These are phyloP conservation scores for Sporothrix sp. DNA, from an alignment of 2,329 filamentous ascomycete genomes.

Conservation along the genomic window DNA sequence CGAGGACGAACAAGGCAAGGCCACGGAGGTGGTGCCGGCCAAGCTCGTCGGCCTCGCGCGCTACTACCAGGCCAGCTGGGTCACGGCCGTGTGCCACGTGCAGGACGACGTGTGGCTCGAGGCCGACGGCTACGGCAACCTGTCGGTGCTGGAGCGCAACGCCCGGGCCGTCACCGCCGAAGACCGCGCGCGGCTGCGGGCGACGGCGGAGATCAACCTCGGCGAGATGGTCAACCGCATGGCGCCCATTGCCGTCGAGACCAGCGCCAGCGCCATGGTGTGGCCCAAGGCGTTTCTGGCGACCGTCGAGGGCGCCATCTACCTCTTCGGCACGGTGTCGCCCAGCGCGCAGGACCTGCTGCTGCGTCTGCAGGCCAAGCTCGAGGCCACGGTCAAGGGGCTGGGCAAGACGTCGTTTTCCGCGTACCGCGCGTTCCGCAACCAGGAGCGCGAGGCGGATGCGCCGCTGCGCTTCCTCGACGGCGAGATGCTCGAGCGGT, in stretches of 20 bases:
- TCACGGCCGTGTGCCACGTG: conserved; percentile 65
- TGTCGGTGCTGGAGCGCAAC: conserved; percentile 71
- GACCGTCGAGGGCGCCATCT: conserved; percentile 86
- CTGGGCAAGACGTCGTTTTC: conserved; percentile 69
- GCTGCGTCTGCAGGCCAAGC: conserved; percentile 65
- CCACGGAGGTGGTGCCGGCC: conserved; percentile 30
- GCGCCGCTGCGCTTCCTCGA: conserved; percentile 85
- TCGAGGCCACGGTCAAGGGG: conserved; percentile 56
- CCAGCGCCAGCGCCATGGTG: conserved; percentile 56
- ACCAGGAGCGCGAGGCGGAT: conserved; percentile 56
- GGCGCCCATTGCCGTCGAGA: conserved; percentile 58
- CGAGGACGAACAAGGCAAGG: neutral
- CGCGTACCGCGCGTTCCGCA: conserved; percentile 73
- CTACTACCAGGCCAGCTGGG: conserved; percentile 75
- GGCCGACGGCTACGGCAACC: conserved; percentile 78
- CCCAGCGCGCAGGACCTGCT: conserved; percentile 66
- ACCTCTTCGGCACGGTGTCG: conserved; percentile 75
- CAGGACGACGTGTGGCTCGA: conserved; percentile 69
- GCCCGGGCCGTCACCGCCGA: conserved; percentile 61
- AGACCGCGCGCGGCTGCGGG: conserved; percentile 59
- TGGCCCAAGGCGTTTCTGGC: conserved; percentile 77
- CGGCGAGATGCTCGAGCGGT: conserved; percentile 79
- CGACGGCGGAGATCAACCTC: conserved; percentile 72
- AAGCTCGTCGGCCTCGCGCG: conserved; percentile 64
- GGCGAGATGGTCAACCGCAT: conserved; percentile 94